phyloP scores from a whole-genome alignment of 495 filamentous ascomycete genomes.

The Lindgomyces ingoldianus region DNA sequence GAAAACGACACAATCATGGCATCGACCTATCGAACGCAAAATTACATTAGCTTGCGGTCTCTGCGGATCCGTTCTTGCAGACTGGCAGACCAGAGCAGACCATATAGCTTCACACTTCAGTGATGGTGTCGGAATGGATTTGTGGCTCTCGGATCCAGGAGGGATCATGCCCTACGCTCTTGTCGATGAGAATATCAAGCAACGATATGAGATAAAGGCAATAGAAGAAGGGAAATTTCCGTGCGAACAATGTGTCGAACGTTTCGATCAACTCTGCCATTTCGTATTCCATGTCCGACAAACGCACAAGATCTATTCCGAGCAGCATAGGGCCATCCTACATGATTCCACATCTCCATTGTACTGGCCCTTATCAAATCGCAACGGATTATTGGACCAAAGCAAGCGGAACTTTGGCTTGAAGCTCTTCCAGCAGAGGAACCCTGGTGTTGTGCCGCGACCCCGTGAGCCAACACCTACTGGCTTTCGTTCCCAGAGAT shows the following conservation, averaged over 20 bases:
- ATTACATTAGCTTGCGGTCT: conserved; percentile 17
- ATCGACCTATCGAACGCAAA: conserved; percentile 17
- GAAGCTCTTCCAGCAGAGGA: conserved; percentile 7
- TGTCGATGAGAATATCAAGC: not conserved
- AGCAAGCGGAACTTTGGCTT: not conserved
- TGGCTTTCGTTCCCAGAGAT: not conserved
- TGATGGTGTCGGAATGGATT: conserved; percentile 16
- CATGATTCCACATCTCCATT: not conserved
- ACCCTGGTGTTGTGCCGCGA: not conserved
- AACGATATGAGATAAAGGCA: not conserved
- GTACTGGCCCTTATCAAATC: too few species aligned
- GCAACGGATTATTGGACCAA: not conserved
- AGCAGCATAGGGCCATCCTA: not conserved
- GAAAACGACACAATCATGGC: conserved; percentile 7
- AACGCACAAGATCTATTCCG: not conserved
- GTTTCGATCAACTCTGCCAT: not conserved
- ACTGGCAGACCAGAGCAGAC: conserved; percentile 18
- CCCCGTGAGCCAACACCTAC: not conserved
- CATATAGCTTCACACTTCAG: conserved; percentile 29
- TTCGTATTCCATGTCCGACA: conserved; percentile 5
- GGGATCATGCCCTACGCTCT: not conserved
- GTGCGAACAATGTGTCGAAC: conserved; percentile 4
- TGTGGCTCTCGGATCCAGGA: not conserved
- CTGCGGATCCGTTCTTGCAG: conserved; percentile 2
- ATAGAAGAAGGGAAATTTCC: not conserved